Evolutionary conservation across 805 yeast species (phyloP).

Genomic region (Spathaspora arborariae): DNA sequence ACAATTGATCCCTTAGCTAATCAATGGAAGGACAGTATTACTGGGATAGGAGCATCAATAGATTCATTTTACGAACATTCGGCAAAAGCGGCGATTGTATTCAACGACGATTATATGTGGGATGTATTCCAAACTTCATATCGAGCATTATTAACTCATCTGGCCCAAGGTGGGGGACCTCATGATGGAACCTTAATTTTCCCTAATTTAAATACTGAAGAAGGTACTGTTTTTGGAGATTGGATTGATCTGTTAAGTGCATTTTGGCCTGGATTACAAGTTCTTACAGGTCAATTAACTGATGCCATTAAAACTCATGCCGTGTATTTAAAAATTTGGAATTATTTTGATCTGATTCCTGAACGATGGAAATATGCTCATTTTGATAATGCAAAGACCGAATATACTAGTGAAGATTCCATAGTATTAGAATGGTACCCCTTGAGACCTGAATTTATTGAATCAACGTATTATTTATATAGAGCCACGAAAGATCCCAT

Average conservation of each 20-base stretch:
- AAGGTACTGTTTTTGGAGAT: conserved; percentile 46
- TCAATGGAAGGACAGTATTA: conserved; percentile 52
- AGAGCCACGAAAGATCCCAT: conserved; percentile 85
- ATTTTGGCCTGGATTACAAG: conserved; percentile 84
- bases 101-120: conserved; percentile 66
- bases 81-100: conserved; percentile 68
- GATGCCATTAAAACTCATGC: conserved; percentile 63
- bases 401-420: conserved; percentile 10
- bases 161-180: conserved; percentile 28
- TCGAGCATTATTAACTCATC: conserved; percentile 46
- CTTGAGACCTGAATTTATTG: conserved; percentile 86
- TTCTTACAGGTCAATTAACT: conserved; percentile 66
- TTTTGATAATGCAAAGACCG: neutral
- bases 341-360: conserved; percentile 74
- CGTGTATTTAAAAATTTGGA: conserved; percentile 73
- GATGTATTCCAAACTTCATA: conserved; percentile 46
- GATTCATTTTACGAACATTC: conserved; percentile 92
- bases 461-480: conserved; percentile 79
- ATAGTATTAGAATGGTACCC: conserved; percentile 86
- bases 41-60: conserved; percentile 88
- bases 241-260: conserved; percentile 91
- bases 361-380: conserved; percentile 68
- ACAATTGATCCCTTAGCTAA: conserved; percentile 60
- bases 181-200: conserved; percentile 35
- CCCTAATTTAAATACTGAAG: conserved; percentile 53